phyloP scores from a whole-genome alignment of 768 basidiomycete species.

The Trametes cinnabarina region DNA sequence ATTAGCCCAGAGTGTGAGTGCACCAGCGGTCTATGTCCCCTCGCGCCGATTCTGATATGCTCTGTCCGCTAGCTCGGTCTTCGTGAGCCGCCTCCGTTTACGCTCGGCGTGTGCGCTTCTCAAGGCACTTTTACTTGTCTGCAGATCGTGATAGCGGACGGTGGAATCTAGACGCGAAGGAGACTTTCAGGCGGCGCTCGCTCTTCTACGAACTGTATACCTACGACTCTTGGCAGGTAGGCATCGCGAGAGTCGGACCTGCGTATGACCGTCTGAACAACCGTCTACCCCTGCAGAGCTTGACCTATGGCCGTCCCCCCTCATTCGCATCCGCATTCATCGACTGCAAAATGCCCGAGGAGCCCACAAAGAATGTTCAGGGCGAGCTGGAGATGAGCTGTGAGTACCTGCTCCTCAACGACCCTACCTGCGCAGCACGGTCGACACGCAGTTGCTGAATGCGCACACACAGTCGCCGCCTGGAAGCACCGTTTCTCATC shows the following conservation, averaged over 20 bases:
- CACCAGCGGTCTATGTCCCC: constrained; percentile 14
- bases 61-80: constrained; percentile 52
- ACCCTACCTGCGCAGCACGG: too few relatives aligned
- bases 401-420: too few relatives aligned
- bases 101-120: neutral
- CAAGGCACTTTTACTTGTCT: neutral
- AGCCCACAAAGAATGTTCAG: constrained; percentile 39
- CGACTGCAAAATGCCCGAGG: constrained; percentile 48
- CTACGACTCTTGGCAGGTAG: constrained; percentile 71
- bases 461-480: constrained; percentile 44
- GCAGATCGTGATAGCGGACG: constrained; percentile 66
- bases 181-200: constrained; percentile 57
- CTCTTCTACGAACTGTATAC: constrained; percentile 66
- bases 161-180: constrained; percentile 56
- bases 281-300: constrained; percentile 43
- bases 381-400: constrained; percentile 64
- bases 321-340: constrained; percentile 58
- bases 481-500: constrained; percentile 71
- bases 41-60: constrained; percentile 11
- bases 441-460: too few relatives aligned
- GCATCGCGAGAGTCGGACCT: constrained; percentile 4
- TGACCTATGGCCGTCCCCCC: constrained; percentile 71
- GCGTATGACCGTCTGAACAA: neutral
- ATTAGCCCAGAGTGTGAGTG: constrained; percentile 61
- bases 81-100: constrained; percentile 44